Conservation (phyloP, 2,329 filamentous ascomycete species). For the Albophoma yamanashiensis region DNA sequence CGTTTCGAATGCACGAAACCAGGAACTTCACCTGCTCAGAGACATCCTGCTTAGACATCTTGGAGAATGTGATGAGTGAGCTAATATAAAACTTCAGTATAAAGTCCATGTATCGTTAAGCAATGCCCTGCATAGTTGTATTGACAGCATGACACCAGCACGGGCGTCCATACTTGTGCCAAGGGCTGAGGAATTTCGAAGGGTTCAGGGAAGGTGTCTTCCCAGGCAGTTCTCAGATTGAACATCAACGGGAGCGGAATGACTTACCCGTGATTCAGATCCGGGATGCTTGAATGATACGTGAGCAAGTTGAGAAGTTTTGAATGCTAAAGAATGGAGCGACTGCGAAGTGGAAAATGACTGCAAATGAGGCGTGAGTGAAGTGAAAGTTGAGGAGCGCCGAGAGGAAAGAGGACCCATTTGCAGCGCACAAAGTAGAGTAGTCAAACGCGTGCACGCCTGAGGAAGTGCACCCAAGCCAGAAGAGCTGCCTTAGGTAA, state of each 20-base stretch:
- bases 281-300: neutral
- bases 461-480: no score
- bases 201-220: no score
- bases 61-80: neutral
- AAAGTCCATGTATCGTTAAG: neutral
- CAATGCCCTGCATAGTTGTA: no score
- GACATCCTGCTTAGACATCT: slow-evolving; percentile 34
- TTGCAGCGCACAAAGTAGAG: neutral
- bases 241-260: neutral
- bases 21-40: slow-evolving; percentile 54
- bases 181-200: neutral
- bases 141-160: no score
- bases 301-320: neutral
- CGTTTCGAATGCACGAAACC: slow-evolving; percentile 52
- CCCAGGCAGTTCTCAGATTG: neutral
- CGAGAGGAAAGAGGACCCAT: neutral
- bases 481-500: neutral
- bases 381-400: neutral
- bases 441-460: neutral
- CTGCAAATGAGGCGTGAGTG: neutral
- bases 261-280: neutral
- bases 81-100: neutral
- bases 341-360: neutral
- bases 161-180: neutral
- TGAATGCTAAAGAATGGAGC: neutral